phyloP scores from a whole-genome alignment of 148 eudicot species.

The Chenopodium suecicum region DNA sequence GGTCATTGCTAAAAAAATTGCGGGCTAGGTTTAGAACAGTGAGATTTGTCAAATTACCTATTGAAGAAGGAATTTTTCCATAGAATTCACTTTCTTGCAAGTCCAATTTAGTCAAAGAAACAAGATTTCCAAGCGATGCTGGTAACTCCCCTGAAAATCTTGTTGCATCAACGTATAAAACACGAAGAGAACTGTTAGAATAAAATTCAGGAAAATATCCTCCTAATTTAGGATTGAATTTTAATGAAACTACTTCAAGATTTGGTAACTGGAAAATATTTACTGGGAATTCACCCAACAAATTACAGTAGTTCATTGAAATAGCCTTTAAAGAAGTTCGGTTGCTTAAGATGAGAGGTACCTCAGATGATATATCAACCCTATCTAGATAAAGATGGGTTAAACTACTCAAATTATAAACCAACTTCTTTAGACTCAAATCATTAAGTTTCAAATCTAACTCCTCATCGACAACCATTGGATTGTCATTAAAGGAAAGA shows the following conservation, averaged over 20 bases:
- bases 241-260: slow-evolving; percentile 12
- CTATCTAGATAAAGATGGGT: not conserved
- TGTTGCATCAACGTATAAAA: not conserved
- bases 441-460: not conserved
- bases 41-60: slow-evolving; percentile 24
- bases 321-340: slow-evolving; percentile 16
- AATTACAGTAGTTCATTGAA: not conserved
- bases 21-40: not conserved
- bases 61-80: slow-evolving; percentile 15
- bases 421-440: slow-evolving; percentile 4
- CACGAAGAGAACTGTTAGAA: not conserved
- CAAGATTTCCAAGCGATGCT: slow-evolving; percentile 23
- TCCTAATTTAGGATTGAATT: slow-evolving; percentile 3
- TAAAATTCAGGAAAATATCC: slow-evolving; percentile 35
- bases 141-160: slow-evolving; percentile 27
- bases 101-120: not conserved
- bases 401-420: not conserved
- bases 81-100: not conserved
- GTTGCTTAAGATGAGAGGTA: slow-evolving; percentile 25
- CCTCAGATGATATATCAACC: slow-evolving; percentile 20
- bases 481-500: slow-evolving; percentile 1
- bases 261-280: slow-evolving; percentile 27
- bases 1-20: not conserved
- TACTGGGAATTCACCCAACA: slow-evolving; percentile 6
- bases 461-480: not conserved